Evolutionary conservation across 2,329 filamentous ascomycete genomes (phyloP), one percentile per base, ranked within the genome.

Genomic region (Phymatotrichopsis omnivora): DNA sequence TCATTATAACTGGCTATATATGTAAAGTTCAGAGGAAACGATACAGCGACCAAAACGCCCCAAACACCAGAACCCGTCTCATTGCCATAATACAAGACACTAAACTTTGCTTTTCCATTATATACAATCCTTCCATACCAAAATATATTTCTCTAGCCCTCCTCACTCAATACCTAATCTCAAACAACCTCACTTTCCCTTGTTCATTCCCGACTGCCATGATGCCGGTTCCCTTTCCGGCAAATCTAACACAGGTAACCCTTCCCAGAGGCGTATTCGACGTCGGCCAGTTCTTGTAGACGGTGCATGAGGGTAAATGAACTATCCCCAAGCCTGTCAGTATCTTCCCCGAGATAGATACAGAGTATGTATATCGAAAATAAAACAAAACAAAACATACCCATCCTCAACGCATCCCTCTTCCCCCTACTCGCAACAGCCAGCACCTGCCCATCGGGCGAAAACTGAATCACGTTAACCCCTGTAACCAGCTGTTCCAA

Each of bases 281-380:
- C 42, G 89, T 98, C 19, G 91, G 91, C 91, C 91, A 98, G 65
- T 98, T 98, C 59, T 80, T 78, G 71, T 91, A 98, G 16, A 96
- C 85, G 1, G 86, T 94, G 63, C 86, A 94, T 56, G 76, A 87
- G 0, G 89, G 87, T 56, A 98, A 67, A 64, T 98, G 91, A 24
- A 89, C 85, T 67, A 55, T 20, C 29, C 12, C 16, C 23, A 44
- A 54, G 46, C 27, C 31, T 41, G 23, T 25, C 22, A 17, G 23
- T 20, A 30, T 32, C 10, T 47, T 3, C 39, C 19, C 14, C 24
- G 25, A 56, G 45, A 27, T 39, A 30, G 11, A 28, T 7, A 29
- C 17, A 7, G 16, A 14, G n/a, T 20, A 24, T n/a, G 30, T 19
- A 7, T 31, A 20, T 22, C 10, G 19, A 24, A 17, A 32, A 32